phyloP scores from a whole-genome alignment of 2,329 filamentous ascomycete genomes.

The Aspergillus sclerotialis region DNA sequence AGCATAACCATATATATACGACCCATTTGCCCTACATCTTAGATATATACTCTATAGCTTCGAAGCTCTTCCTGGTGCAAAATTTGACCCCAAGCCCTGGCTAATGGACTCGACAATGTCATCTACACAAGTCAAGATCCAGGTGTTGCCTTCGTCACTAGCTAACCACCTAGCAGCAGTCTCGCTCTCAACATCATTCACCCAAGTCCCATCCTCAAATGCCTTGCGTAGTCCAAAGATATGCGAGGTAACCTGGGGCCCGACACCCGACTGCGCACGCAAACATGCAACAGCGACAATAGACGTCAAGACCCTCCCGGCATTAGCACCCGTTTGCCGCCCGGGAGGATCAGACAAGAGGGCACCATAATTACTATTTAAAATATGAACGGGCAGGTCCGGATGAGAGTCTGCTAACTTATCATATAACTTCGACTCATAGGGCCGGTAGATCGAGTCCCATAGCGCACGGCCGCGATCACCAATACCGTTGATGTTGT shows the following conservation, averaged over 20 bases:
- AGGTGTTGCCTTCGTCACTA: slow-evolving; percentile 57
- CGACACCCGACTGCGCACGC: slow-evolving; percentile 72
- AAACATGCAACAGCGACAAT: slow-evolving; percentile 68
- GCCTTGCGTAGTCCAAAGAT: slow-evolving; percentile 74
- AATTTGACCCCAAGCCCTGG: slow-evolving; percentile 45
- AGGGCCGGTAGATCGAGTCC: slow-evolving; percentile 70
- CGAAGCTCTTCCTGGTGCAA: slow-evolving; percentile 43
- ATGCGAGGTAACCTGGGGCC: slow-evolving; percentile 73
- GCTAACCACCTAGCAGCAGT: slow-evolving; percentile 55
- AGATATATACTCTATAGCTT: slow-evolving; percentile 22
- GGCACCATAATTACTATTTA: slow-evolving; percentile 66
- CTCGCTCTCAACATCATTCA: slow-evolving; percentile 44
- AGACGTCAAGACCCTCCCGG: slow-evolving; percentile 65
- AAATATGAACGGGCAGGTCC: slow-evolving; percentile 73
- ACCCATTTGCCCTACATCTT: too few relatives aligned
- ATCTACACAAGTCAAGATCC: slow-evolving; percentile 58
- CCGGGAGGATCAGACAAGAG: slow-evolving; percentile 62
- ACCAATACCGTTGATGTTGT: slow-evolving; percentile 50
- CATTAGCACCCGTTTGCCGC: slow-evolving; percentile 41
- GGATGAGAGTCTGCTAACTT: slow-evolving; percentile 72
- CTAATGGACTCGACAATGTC: slow-evolving; percentile 48
- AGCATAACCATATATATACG: too few relatives aligned
- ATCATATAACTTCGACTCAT: slow-evolving; percentile 62
- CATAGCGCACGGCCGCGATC: slow-evolving; percentile 60
- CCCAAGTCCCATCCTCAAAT: slow-evolving; percentile 58